Evolutionary conservation across 352 stramenopile genomes (phyloP).

Genomic region (Pythium brachiatum): DNA sequence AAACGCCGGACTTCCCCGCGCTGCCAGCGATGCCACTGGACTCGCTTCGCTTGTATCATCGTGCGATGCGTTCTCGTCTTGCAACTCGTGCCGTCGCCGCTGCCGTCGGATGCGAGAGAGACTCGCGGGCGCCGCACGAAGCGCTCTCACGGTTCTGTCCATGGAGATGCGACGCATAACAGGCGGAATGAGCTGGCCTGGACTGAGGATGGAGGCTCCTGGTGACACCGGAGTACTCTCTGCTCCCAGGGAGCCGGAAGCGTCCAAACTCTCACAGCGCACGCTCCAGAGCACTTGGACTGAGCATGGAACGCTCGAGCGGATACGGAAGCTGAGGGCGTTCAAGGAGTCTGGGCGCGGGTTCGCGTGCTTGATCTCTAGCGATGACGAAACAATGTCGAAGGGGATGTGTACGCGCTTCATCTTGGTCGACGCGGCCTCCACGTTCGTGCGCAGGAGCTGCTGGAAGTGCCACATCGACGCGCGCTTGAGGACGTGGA

Average conservation of each 20-base stretch:
- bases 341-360: neutral
- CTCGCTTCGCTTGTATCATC: neutral
- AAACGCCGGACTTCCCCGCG: neutral
- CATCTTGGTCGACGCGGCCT: slow-evolving; percentile 37
- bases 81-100: slow-evolving; percentile 20
- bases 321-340: slow-evolving; percentile 13
- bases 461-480: slow-evolving; percentile 71
- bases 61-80: slow-evolving; percentile 4
- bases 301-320: slow-evolving; percentile 2
- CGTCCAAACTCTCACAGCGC: slow-evolving; percentile 5
- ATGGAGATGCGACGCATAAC: slow-evolving; percentile 12
- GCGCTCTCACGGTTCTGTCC: slow-evolving; percentile 5
- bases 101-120: slow-evolving; percentile 22
- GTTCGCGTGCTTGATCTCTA: slow-evolving; percentile 18
- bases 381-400: slow-evolving; percentile 35
- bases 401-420: slow-evolving; percentile 41
- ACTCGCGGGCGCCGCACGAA: slow-evolving; percentile 12
- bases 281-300: slow-evolving; percentile 28
- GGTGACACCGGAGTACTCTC: neutral
- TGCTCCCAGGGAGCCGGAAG: neutral
- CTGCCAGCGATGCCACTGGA: neutral
- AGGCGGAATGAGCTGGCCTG: slow-evolving; percentile 4
- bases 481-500: slow-evolving; percentile 45
- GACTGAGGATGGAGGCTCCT: neutral
- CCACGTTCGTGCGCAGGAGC: slow-evolving; percentile 45